Percentiles rank a stretch among this genome's conserved stretches.
phyloP scores from a whole-genome alignment of 257 asterid species.

The Solanum raphanifolium region DNA sequence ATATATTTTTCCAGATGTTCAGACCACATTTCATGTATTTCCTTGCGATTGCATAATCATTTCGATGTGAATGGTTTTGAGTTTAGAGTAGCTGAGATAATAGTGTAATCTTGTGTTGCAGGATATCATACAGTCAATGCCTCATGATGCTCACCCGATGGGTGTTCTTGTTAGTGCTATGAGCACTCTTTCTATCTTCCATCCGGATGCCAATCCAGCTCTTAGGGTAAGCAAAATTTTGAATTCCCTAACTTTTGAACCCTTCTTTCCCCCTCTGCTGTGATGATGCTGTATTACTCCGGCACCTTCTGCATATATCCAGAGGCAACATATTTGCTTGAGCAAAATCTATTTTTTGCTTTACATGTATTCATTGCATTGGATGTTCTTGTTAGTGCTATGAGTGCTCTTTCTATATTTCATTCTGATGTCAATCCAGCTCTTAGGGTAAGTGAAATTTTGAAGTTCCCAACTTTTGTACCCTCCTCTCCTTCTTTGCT shows the following conservation, averaged over 20 bases:
- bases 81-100: background rate
- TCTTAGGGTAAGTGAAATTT: slow-evolving; percentile 50
- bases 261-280: background rate
- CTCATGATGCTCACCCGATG: slow-evolving; percentile 99
- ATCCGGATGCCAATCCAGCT: slow-evolving; percentile 98
- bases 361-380: background rate
- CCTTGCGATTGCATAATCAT: background rate
- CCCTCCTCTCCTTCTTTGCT: background rate
- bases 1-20: background rate
- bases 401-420: slow-evolving; percentile 81
- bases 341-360: background rate
- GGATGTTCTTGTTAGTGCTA: slow-evolving; percentile 45
- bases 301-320: background rate
- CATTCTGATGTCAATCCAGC: slow-evolving; percentile 98
- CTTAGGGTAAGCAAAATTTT: slow-evolving; percentile 58
- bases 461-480: background rate
- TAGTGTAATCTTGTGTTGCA: slow-evolving; percentile 21
- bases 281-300: background rate
- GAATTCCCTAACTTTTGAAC: background rate
- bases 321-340: background rate
- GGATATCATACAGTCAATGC: slow-evolving; percentile 97
- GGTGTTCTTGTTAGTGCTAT: slow-evolving; percentile 95
- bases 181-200: slow-evolving; percentile 91
- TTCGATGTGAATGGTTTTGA: background rate
- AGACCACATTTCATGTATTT: background rate